Base-by-base conservation (phyloP, 495 filamentous ascomycete genomes). In the Acidomyces sp. region DNA sequence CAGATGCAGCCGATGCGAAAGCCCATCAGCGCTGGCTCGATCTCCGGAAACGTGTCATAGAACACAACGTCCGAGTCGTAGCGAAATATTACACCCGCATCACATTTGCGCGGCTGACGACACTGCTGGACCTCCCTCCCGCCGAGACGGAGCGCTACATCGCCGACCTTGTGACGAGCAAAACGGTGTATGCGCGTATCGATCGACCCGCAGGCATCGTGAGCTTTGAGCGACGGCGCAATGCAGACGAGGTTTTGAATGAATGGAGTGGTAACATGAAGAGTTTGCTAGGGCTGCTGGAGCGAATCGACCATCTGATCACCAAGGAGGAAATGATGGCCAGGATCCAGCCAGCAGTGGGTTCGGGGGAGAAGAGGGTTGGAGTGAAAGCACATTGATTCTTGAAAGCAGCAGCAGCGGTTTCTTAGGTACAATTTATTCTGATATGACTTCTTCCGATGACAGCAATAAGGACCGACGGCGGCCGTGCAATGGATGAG, bases 311-410 rank as follows among this genome's bases (percentile, higher is more conserved):
- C 61, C 90, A 97, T 65, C 66, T 97, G 59, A 97, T 97, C 54
- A 96, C 90, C 38, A 97, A 96, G 75, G 92, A 96, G 68, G 92
- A 96, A 71, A 97, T 97, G 90, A 97, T 97, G 90, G 90, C 90
- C 25, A 71, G 87, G 36, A 96, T 96, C 46, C 77, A 84, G 59
- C 85, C 80, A 16, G 34, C 20, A 22, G 44, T 36, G 38, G 33
- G 69, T 22, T 6, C 17, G 3, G 37, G 37, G 16, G 3, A 2
- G 9, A 31, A 31, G 37, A 13, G 26, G 26, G 9, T 29, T 9
- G 26, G 9, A 13, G 26, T 29, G 26, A 29, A 13, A 29, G n/a
- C n/a, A n/a, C n/a, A n/a, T n/a, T n/a, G n/a, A n/a, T n/a, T n/a
- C n/a, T n/a, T n/a, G n/a, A n/a, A n/a, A n/a, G n/a, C n/a, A n/a